Conservation (phyloP, 1,139 yeast genomes). For the Saccharomyces hybrid region DNA sequence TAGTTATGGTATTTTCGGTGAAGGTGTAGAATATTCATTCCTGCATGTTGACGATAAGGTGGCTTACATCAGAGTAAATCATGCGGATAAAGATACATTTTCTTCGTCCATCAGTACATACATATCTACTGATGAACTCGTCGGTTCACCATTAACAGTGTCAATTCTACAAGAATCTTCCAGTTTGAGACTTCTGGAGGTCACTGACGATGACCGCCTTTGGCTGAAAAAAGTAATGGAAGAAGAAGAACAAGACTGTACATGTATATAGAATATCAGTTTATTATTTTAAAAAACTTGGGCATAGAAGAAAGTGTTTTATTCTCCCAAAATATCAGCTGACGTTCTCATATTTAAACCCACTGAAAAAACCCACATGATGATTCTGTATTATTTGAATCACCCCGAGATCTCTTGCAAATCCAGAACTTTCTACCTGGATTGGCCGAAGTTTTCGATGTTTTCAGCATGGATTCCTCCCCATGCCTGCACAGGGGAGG, state of each 20-base stretch:
- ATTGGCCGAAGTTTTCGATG: constrained; percentile 40
- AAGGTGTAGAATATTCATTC: constrained; percentile 31
- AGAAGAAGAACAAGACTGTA: constrained; percentile 15
- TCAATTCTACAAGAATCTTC: constrained; percentile 17
- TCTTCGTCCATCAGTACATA: constrained; percentile 30
- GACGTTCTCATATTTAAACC: constrained; percentile 19
- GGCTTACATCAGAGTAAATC: constrained; percentile 26
- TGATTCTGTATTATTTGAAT: constrained; percentile 21
- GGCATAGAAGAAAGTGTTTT: constrained; percentile 1
- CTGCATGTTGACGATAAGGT: constrained; percentile 19
- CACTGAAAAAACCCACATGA: constrained; percentile 39
- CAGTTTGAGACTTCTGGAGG: constrained; percentile 10
- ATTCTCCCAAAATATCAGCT: not conserved
- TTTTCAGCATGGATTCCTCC: constrained; percentile 42
- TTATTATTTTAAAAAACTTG: not conserved
- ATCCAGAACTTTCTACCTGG: constrained; percentile 58
- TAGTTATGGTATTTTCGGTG: constrained; percentile 37
- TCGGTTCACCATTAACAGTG: constrained; percentile 22
- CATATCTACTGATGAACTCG: constrained; percentile 25
- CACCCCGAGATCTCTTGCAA: constrained; percentile 38
- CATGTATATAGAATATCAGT: constrained; percentile 1
- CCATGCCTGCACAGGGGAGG: constrained; percentile 49
- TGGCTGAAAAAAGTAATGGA: constrained; percentile 26
- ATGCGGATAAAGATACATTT: constrained; percentile 27
- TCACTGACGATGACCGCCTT: constrained; percentile 21